A percentile compares a stretch with the other conserved stretches of the same genome.
Evolutionary conservation across 2,329 filamentous ascomycete genomes (phyloP).

Genomic region (Trichoderma lentiforme): DNA sequence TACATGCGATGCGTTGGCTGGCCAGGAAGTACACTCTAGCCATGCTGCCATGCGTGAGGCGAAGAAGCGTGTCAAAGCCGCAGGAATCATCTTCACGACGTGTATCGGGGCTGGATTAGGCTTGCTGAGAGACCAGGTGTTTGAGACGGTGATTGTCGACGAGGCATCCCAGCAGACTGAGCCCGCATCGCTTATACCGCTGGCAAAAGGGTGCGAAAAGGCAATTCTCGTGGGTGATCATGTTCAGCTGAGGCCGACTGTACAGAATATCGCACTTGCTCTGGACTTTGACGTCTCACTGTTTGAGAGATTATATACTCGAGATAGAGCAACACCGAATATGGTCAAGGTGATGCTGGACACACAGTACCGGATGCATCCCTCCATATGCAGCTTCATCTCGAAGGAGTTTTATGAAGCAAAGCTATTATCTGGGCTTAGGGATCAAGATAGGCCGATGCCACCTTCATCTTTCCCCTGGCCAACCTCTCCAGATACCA

Average conservation of each 20-base stretch:
- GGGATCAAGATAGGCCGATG: conserved; percentile 23
- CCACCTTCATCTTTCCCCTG: conserved; percentile 20
- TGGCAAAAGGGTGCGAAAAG: conserved; percentile 41
- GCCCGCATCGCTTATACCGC: conserved; percentile 37
- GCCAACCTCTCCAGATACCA: conserved; percentile 21
- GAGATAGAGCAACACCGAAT: not conserved
- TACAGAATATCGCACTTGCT: conserved; percentile 34
- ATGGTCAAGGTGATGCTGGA: conserved; percentile 40
- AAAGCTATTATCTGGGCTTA: conserved; percentile 35
- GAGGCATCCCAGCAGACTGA: conserved; percentile 48
- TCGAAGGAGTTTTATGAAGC: conserved; percentile 40
- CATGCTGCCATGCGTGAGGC: conserved; percentile 35
- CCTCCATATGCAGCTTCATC: conserved; percentile 37
- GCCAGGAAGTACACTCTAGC: conserved; percentile 28
- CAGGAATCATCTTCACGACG: conserved; percentile 42
- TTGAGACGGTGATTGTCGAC: conserved; percentile 42
- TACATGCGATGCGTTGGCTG: conserved; percentile 35
- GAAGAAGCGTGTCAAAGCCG: conserved; percentile 34
- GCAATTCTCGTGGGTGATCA: conserved; percentile 46
- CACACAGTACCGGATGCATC: conserved; percentile 45
- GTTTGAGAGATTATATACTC: conserved; percentile 40
- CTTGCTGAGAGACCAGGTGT: conserved; percentile 37
- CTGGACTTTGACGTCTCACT: conserved; percentile 41
- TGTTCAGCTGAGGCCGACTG: conserved; percentile 44
- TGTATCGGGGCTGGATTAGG: conserved; percentile 42